phyloP scores from a whole-genome alignment of 176 grass and related monocot species.

The Hsuehochloa calcarea region DNA sequence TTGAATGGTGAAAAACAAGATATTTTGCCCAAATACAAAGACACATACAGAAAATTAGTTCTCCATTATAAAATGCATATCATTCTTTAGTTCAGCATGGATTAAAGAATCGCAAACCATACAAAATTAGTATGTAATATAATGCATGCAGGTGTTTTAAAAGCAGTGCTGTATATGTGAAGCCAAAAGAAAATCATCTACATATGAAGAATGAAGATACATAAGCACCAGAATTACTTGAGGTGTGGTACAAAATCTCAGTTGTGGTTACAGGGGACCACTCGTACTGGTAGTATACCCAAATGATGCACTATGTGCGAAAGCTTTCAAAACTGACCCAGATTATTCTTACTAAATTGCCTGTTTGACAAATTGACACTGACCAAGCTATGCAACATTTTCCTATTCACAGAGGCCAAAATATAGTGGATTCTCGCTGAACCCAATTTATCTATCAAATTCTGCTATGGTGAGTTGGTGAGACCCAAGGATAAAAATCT shows the following conservation, averaged over 20 bases:
- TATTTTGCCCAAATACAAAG: background rate
- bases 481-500: too few species aligned
- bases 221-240: background rate
- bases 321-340: background rate
- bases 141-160: slow-evolving; percentile 4
- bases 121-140: background rate
- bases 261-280: background rate
- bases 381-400: background rate
- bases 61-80: background rate
- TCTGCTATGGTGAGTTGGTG: background rate
- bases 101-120: background rate
- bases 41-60: background rate
- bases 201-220: slow-evolving; percentile 1
- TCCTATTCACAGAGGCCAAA: background rate
- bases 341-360: slow-evolving; percentile 16
- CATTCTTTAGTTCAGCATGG: background rate
- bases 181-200: slow-evolving; percentile 16
- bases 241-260: background rate
- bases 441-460: background rate
- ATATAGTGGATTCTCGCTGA: background rate
- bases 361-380: background rate
- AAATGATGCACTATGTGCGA: background rate
- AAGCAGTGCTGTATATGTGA: background rate
- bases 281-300: background rate
- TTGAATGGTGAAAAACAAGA: slow-evolving; percentile 10